Evolutionary conservation across 768 basidiomycete genomes (phyloP).

Genomic region (Trametes maxima): DNA sequence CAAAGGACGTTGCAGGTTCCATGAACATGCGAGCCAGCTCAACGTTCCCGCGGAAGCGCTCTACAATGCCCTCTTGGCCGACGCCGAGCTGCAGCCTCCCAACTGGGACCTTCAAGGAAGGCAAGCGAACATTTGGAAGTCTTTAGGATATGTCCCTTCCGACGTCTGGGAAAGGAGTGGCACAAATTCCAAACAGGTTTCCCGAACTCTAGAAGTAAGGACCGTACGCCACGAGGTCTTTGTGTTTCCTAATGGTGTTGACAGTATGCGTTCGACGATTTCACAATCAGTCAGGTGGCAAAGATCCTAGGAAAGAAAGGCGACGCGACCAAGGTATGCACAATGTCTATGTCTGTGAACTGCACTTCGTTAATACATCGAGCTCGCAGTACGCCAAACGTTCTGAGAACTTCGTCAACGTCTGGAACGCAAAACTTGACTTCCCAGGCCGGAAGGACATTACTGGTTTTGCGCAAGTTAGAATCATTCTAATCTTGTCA

Average conservation of each 20-base stretch:
- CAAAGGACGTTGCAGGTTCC: constrained; percentile 42
- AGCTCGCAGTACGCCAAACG: constrained; percentile 53
- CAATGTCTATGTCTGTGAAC: not conserved
- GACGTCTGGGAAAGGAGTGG: constrained; percentile 45
- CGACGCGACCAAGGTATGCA: constrained; percentile 52
- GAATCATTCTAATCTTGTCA: not conserved
- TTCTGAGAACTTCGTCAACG: constrained; percentile 58
- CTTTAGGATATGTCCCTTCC: constrained; percentile 41
- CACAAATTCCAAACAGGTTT: constrained; percentile 63
- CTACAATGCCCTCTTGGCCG: constrained; percentile 58
- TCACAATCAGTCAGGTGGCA: constrained; percentile 65
- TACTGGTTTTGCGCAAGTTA: constrained; percentile 63
- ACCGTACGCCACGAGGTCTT: not conserved
- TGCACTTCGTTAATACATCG: not conserved
- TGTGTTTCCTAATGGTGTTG: no score
- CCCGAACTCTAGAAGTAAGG: constrained; percentile 58
- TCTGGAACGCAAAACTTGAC: constrained; percentile 59
- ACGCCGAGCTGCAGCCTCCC: constrained; percentile 57
- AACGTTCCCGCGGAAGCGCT: constrained; percentile 51
- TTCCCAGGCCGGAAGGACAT: constrained; percentile 50
- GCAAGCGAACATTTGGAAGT: constrained; percentile 59
- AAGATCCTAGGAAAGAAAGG: constrained; percentile 50
- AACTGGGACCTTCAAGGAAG: constrained; percentile 68
- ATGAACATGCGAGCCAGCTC: constrained; percentile 48
- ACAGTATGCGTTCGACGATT: constrained; percentile 66